Evolutionary conservation across 2,329 filamentous ascomycete genomes (phyloP).

Genomic region (Rutstroemia sp.): DNA sequence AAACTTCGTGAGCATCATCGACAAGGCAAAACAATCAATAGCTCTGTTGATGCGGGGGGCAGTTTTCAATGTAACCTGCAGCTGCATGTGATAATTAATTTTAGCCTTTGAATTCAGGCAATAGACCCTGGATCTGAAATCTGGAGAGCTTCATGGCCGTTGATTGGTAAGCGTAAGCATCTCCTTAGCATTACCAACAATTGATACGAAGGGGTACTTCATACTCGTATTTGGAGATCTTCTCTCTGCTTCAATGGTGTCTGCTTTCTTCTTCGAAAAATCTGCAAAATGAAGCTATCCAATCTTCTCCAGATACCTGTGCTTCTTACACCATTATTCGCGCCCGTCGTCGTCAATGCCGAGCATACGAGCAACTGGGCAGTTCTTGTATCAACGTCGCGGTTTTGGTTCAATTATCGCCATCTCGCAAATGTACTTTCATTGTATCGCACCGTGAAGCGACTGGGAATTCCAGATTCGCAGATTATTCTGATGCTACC

Average conservation of each 20-base stretch:
- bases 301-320: slow-evolving; percentile 34
- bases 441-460: slow-evolving; percentile 95
- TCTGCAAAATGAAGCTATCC: slow-evolving; percentile 42
- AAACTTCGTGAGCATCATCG: too few species aligned
- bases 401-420: slow-evolving; percentile 99
- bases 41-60: not conserved
- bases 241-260: too few species aligned
- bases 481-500: slow-evolving; percentile 99
- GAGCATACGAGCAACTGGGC: slow-evolving; percentile 99
- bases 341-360: slow-evolving; percentile 36
- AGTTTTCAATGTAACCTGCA: not conserved
- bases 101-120: not conserved
- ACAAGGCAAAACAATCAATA: too few species aligned
- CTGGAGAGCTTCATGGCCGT: too few species aligned
- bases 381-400: slow-evolving; percentile 94
- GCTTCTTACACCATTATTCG: slow-evolving; percentile 41
- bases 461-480: slow-evolving; percentile 92
- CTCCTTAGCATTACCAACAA: too few species aligned
- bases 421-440: slow-evolving; percentile 97
- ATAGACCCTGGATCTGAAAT: too few species aligned
- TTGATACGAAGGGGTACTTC: too few species aligned
- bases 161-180: not conserved
- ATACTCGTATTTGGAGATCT: too few species aligned
- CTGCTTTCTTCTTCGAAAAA: not conserved
- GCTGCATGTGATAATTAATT: not conserved